Evolutionary conservation across 768 basidiomycete genomes (phyloP).

Genomic region (Dioszegia hungarica): DNA sequence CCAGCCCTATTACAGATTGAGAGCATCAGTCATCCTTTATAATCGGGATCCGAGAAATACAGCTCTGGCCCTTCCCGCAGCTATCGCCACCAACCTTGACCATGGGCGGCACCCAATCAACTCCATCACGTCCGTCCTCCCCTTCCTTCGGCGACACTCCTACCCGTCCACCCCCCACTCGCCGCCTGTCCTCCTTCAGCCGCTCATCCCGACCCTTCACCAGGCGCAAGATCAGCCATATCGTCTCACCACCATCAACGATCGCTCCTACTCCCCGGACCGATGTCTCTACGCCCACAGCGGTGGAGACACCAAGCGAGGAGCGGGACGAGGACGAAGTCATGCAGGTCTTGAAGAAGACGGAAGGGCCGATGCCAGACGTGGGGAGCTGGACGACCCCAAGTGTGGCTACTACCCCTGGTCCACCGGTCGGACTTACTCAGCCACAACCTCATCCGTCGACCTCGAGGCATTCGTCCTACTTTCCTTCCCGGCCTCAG

Average conservation of each 20-base stretch:
- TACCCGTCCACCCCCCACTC: neutral
- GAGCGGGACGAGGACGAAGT: too few relatives aligned
- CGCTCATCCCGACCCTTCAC: neutral
- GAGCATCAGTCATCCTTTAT: too few relatives aligned
- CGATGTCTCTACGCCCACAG: too few relatives aligned
- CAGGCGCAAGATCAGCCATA: neutral
- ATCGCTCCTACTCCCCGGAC: too few relatives aligned
- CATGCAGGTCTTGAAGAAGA: too few relatives aligned
- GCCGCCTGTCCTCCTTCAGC: neutral
- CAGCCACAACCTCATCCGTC: slow-evolving; percentile 7
- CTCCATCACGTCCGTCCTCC: neutral
- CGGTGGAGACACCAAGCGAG: too few relatives aligned
- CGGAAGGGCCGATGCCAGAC: too few relatives aligned
- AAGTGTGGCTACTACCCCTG: slow-evolving; percentile 1
- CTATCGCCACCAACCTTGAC: slow-evolving; percentile 4
- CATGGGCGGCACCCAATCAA: slow-evolving; percentile 1
- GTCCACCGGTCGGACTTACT: slow-evolving; percentile 4
- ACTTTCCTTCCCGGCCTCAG: too few relatives aligned
- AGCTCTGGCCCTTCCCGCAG: too few relatives aligned
- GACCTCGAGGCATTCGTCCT: slow-evolving; percentile 9
- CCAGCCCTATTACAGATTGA: too few relatives aligned
- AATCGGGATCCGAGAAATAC: too few relatives aligned
- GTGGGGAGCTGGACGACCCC: neutral
- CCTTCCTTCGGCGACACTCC: neutral
- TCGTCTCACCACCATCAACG: too few relatives aligned